phyloP scores from a whole-genome alignment of 768 basidiomycete species.

The Boletus subparvulus region DNA sequence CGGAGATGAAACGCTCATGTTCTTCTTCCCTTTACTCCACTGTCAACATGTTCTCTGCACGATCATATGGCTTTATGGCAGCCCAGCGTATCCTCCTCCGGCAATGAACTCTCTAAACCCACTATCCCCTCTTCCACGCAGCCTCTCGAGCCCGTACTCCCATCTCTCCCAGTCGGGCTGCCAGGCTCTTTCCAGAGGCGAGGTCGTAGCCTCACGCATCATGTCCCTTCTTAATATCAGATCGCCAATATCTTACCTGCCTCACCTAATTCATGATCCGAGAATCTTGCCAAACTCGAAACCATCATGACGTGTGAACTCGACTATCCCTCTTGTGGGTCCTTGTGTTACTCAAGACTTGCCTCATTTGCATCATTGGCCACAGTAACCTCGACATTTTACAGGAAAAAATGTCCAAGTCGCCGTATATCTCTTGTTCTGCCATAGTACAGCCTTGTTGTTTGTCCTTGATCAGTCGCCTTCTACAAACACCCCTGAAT shows the following conservation, averaged over 20 bases:
- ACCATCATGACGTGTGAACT: slow-evolving; percentile 22
- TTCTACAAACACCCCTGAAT: slow-evolving; percentile 25
- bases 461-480: slow-evolving; percentile 13
- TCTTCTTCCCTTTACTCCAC: slow-evolving; percentile 29
- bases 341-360: slow-evolving; percentile 10
- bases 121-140: slow-evolving; percentile 5
- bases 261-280: slow-evolving; percentile 34
- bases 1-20: slow-evolving; percentile 39
- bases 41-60: slow-evolving; percentile 30
- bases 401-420: slow-evolving; percentile 9
- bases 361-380: slow-evolving; percentile 11
- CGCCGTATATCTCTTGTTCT: slow-evolving; percentile 15
- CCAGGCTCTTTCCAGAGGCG: neutral
- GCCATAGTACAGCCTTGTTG: slow-evolving; percentile 20
- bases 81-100: slow-evolving; percentile 13
- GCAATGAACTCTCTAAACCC: slow-evolving; percentile 22
- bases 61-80: slow-evolving; percentile 23
- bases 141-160: neutral
- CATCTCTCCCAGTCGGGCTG: neutral
- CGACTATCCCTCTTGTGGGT: slow-evolving; percentile 3
- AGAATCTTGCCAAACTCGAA: slow-evolving; percentile 17
- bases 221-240: slow-evolving; percentile 32
- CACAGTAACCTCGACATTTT: slow-evolving; percentile 7
- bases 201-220: slow-evolving; percentile 28
- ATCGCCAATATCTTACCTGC: slow-evolving; percentile 27